Base-by-base conservation (phyloP, 192 early-diverging fungal species). In the Kappamyces sp. region DNA sequence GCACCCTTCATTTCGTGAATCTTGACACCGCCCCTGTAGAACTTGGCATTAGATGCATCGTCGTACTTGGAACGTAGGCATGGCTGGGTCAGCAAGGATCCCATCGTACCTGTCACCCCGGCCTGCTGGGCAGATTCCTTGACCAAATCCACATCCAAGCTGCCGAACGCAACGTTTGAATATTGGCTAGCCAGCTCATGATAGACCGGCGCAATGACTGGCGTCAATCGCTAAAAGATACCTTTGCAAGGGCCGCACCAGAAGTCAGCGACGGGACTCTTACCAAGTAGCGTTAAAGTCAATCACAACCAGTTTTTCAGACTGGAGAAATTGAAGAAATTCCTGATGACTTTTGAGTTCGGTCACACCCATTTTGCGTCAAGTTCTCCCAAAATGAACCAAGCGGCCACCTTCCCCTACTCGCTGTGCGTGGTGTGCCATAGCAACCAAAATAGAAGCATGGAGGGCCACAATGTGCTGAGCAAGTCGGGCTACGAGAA, bases 401-500 rank as follows among this genome's bases (percentile, higher is more conserved):
- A 23, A 23, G 23, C 23, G 23, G 23, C 23, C 23, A 23, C 23
- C 23, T 23, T 23, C 23, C 23, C 23, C 23, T 23, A 23, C 23
- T 23, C 23, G 23, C 23, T 23, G 23, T 23, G 23, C 1, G 91
- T 98, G 2, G 89, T 98, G 40, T 98, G 95, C 62, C 91, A 92
- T 32, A 93, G 90, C 61, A 98, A 98, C 65, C 92, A 93, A 76
- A 98, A 98, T 68, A 79, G 95, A 37, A 90, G 87, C 68, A 98
- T 98, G 95, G 95, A 98, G 63, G 93, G 85, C 0, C 93, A 95
- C 58, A 77, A 84, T 70, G 86, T 89, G 40, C 74, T 94, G 6
- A 79, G 77, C 46, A 63, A 74, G 42, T 67, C 84, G 13, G 89
- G 88, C 1, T 94, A 89, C 68, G 80, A 87, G 23, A 23, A 23